phyloP scores from a whole-genome alignment of 2,329 filamentous ascomycete genomes.

The Stagonosporopsis cucurbitacearum region DNA sequence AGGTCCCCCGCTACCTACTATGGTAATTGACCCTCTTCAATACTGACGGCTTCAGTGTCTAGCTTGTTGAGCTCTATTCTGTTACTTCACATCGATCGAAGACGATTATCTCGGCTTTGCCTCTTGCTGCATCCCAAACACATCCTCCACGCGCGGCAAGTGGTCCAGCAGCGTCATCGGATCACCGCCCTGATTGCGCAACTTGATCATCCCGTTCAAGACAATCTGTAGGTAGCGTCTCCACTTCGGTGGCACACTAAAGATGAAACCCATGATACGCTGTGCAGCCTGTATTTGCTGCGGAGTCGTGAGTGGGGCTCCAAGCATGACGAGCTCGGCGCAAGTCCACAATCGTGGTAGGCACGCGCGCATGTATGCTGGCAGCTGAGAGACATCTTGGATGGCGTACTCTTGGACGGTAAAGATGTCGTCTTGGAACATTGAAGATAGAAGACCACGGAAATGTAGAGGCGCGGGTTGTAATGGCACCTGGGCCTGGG shows the following conservation, averaged over 20 bases:
- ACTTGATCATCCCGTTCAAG: neutral
- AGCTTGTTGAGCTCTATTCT: neutral
- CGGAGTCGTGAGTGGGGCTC: neutral
- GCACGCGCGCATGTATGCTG: neutral
- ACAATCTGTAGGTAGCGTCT: neutral
- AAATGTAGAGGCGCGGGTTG: neutral
- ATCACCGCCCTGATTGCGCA: neutral
- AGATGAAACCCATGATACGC: neutral
- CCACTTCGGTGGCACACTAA: neutral
- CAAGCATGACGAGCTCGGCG: neutral
- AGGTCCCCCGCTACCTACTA: too few species aligned
- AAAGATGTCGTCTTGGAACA: neutral
- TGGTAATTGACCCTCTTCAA: neutral
- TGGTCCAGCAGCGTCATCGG: neutral
- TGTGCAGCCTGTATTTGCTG: neutral
- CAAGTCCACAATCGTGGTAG: conserved; percentile 3
- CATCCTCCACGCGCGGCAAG: neutral
- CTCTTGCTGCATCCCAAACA: neutral
- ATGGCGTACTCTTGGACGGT: neutral
- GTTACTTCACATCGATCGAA: neutral
- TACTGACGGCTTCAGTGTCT: neutral
- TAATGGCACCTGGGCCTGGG: neutral
- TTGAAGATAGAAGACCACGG: neutral
- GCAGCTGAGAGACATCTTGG: neutral
- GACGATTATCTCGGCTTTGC: neutral